Conservation (phyloP, 1,284 basidiomycete genomes). For the Tausonia pullulans region DNA sequence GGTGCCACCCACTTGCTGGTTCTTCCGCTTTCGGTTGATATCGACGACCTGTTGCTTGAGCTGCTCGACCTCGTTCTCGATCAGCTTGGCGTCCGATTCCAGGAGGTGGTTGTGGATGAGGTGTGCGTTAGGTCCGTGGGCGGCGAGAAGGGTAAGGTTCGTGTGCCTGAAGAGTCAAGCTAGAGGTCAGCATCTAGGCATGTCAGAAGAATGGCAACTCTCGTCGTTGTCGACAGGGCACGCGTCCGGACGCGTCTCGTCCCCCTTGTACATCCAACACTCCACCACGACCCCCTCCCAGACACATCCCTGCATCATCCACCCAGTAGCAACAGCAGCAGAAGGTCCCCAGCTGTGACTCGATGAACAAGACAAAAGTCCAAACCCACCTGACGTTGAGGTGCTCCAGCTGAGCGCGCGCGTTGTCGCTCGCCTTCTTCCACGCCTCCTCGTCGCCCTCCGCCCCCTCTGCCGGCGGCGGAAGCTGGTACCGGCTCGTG, state of each 20-base stretch:
- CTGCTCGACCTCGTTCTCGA: slow-evolving; percentile 59
- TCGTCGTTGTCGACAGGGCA: too few relatives aligned
- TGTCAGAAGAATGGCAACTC: too few relatives aligned
- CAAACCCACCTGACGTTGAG: slow-evolving; percentile 7
- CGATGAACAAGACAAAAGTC: background rate
- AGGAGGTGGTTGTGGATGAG: slow-evolving; percentile 78
- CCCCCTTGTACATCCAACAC: too few relatives aligned
- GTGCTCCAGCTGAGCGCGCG: slow-evolving; percentile 13
- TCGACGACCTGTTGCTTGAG: slow-evolving; percentile 63
- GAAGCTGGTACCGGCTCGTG: slow-evolving; percentile 10
- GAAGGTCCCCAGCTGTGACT: background rate
- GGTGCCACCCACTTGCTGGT: slow-evolving; percentile 50
- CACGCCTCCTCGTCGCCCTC: slow-evolving; percentile 9
- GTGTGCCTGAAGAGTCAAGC: slow-evolving; percentile 47
- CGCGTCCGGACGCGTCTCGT: too few relatives aligned
- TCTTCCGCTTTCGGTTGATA: slow-evolving; percentile 76
- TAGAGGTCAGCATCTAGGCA: background rate
- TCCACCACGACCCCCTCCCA: too few relatives aligned
- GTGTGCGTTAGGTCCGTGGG: slow-evolving; percentile 84
- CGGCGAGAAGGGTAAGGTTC: slow-evolving; percentile 72
- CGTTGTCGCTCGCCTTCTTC: slow-evolving; percentile 14
- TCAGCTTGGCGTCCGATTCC: slow-evolving; percentile 61
- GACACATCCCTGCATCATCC: too few relatives aligned
- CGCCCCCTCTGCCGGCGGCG: slow-evolving; percentile 2
- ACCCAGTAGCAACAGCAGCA: background rate